Evolutionary conservation across 805 yeast genomes (phyloP).

Genomic region (Candida gorgasii): DNA sequence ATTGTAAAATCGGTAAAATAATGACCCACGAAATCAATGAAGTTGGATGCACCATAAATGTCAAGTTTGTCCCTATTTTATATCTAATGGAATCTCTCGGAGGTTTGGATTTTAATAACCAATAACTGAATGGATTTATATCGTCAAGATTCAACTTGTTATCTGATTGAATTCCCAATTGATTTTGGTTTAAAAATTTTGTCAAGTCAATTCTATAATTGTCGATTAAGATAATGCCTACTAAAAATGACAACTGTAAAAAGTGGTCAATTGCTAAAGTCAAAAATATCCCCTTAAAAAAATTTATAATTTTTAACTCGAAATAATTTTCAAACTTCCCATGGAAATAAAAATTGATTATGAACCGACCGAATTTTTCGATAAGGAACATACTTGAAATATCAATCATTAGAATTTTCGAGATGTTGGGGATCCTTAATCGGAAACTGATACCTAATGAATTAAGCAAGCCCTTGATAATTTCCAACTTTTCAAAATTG

Average conservation of each 20-base stretch:
- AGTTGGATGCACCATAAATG: slow-evolving; percentile 34
- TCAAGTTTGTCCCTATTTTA: slow-evolving; percentile 24
- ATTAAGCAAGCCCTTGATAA: neutral
- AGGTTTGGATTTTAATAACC: slow-evolving; percentile 14
- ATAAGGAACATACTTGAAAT: slow-evolving; percentile 16
- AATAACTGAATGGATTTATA: slow-evolving; percentile 9
- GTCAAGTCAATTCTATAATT: slow-evolving; percentile 60
- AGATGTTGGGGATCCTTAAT: slow-evolving; percentile 24
- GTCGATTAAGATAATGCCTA: slow-evolving; percentile 69
- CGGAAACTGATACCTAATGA: neutral
- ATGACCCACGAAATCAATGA: slow-evolving; percentile 32
- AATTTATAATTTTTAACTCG: slow-evolving; percentile 13
- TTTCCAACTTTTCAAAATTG: slow-evolving; percentile 11
- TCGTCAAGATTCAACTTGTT: slow-evolving; percentile 11
- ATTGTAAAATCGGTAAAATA: slow-evolving; percentile 21
- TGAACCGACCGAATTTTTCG: slow-evolving; percentile 12
- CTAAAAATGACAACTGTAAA: slow-evolving; percentile 62
- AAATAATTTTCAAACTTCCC: slow-evolving; percentile 17
- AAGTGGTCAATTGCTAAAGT: slow-evolving; percentile 59
- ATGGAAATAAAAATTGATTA: slow-evolving; percentile 14
- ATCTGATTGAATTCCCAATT: neutral
- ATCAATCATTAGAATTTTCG: slow-evolving; percentile 23
- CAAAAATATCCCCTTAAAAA: slow-evolving; percentile 26
- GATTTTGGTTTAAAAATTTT: slow-evolving; percentile 40
- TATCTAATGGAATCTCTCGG: slow-evolving; percentile 23